phyloP scores from a whole-genome alignment of 192 early-diverging fungal genomes.

The Podila minutissima region DNA sequence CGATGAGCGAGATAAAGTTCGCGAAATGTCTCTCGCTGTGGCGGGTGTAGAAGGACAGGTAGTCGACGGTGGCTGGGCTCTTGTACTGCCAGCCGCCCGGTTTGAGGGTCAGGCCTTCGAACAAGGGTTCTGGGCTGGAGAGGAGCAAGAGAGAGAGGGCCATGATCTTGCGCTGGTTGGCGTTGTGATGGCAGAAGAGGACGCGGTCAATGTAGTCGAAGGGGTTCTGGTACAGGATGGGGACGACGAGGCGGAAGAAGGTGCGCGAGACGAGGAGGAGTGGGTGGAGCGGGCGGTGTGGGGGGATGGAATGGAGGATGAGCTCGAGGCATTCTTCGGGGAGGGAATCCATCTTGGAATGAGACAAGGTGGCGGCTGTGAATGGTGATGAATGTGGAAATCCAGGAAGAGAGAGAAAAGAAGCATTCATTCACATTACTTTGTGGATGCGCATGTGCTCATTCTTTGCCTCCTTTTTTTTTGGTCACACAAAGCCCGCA shows the following conservation, averaged over 20 bases:
- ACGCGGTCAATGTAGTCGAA: background rate
- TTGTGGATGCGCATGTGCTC: background rate
- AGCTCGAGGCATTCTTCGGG: background rate
- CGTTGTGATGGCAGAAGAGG: background rate
- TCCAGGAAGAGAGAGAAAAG: background rate
- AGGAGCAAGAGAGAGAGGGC: background rate
- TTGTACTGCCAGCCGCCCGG: too few species aligned
- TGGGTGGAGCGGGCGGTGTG: background rate
- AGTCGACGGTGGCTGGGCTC: background rate
- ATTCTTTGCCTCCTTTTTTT: background rate
- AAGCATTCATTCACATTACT: background rate
- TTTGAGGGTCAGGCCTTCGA: background rate
- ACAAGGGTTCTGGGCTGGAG: background rate
- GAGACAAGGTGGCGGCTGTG: background rate
- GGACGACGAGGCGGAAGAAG: background rate
- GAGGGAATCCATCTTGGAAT: background rate
- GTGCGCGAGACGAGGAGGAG: background rate
- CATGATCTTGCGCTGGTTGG: background rate
- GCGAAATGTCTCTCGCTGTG: background rate
- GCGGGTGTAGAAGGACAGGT: background rate
- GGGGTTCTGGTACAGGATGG: background rate
- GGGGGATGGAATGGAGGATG: background rate
- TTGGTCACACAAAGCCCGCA: background rate
- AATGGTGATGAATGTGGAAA: background rate
- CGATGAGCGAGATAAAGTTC: background rate